A percentile compares a stretch with the other conserved stretches of the same genome.
Evolutionary conservation across 2,329 filamentous ascomycete genomes (phyloP).

Genomic region (Chrysosporium queenslandicum): DNA sequence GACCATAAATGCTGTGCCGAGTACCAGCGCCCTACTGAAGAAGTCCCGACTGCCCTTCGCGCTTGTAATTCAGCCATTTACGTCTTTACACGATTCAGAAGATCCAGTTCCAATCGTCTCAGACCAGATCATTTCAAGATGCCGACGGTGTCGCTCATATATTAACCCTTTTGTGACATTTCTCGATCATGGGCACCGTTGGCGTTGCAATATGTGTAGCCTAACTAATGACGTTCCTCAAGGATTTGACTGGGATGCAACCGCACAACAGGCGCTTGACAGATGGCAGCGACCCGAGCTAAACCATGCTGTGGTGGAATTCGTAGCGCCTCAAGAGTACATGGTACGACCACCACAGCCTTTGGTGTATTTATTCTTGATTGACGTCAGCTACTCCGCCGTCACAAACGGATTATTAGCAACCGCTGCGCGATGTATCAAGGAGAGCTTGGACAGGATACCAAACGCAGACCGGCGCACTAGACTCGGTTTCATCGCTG

Average conservation of each 20-base stretch:
- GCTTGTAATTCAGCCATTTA: constrained; percentile 92
- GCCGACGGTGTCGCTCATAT: constrained; percentile 88
- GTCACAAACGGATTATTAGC: constrained; percentile 85
- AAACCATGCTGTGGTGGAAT: constrained; percentile 94
- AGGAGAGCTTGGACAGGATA: constrained; percentile 91
- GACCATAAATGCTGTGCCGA: constrained; percentile 86
- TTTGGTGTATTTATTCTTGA: constrained; percentile 87
- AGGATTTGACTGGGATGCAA: constrained; percentile 95
- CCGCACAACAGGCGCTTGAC: constrained; percentile 81
- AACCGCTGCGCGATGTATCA: constrained; percentile 82
- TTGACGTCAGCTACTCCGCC: constrained; percentile 85
- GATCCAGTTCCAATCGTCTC: constrained; percentile 85
- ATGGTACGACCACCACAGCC: constrained; percentile 97
- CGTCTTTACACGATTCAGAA: constrained; percentile 81
- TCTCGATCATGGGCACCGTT: constrained; percentile 90
- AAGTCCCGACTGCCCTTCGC: constrained; percentile 95
- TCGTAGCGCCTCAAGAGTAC: constrained; percentile 96
- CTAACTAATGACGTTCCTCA: constrained; percentile 98
- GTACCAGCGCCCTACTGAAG: constrained; percentile 83
- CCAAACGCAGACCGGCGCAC: constrained; percentile 95
- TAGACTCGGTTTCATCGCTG: constrained; percentile 84
- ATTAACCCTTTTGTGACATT: constrained; percentile 98
- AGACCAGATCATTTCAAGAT: constrained; percentile 94
- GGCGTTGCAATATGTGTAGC: constrained; percentile 99
- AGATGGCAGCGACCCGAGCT: constrained; percentile 85